These are phyloP conservation scores for Microbotryum scabiosae DNA, from an alignment of 1,284 basidiomycete genomes.

Conservation along the genomic window DNA sequence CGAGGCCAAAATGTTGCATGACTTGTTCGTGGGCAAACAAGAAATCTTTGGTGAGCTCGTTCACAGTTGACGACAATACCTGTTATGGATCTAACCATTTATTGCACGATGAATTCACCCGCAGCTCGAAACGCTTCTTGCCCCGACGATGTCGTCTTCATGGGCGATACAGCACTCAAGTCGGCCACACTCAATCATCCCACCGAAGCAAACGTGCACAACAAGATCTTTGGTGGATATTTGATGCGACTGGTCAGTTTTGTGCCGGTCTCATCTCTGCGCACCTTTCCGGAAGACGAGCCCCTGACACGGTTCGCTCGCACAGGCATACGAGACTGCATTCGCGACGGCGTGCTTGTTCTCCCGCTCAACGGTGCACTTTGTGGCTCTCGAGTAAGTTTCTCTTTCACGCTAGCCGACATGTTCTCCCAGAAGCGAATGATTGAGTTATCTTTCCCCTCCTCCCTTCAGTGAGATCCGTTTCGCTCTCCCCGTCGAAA, in stretches of 20 bases:
- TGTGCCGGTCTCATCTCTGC: neutral
- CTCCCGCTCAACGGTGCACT: slow-evolving; percentile 37
- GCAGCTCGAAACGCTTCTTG: slow-evolving; percentile 20
- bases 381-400: slow-evolving; percentile 38
- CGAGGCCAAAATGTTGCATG: slow-evolving; percentile 38
- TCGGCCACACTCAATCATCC: slow-evolving; percentile 30
- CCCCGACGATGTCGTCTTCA: slow-evolving; percentile 31
- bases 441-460: neutral
- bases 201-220: slow-evolving; percentile 29
- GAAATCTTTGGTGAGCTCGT: slow-evolving; percentile 3
- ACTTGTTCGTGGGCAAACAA: slow-evolving; percentile 32
- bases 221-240: slow-evolving; percentile 28
- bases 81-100: too few species aligned
- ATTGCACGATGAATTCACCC: too few species aligned
- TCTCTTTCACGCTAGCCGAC: neutral
- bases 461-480: slow-evolving; percentile 26
- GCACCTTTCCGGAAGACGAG: neutral
- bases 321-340: slow-evolving; percentile 39
- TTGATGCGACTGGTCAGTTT: slow-evolving; percentile 23
- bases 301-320: slow-evolving; percentile 31
- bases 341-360: slow-evolving; percentile 38
- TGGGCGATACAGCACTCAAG: slow-evolving; percentile 31
- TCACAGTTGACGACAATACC: neutral
- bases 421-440: neutral
- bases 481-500: slow-evolving; percentile 32